Evolutionary conservation across 257 asterid genomes (phyloP).

Genomic region (Voacanga thouarsii): DNA sequence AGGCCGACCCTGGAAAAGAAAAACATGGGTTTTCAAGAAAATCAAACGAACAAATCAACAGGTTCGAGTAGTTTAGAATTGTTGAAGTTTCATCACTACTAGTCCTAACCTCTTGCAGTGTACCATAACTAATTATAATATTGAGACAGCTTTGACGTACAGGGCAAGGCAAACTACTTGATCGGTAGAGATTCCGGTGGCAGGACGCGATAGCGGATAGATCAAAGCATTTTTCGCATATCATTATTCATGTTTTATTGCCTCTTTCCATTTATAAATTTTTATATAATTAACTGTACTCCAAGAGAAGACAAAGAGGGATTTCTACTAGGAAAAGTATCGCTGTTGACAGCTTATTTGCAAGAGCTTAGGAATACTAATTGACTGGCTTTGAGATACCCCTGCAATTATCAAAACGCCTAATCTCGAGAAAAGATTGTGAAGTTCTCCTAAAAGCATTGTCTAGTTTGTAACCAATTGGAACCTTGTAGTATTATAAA

Average conservation of each 20-base stretch:
- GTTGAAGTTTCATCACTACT: background rate
- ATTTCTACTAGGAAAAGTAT: background rate
- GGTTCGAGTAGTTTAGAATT: background rate
- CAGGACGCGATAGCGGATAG: constrained; percentile 24
- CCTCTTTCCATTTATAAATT: constrained; percentile 11
- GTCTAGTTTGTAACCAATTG: too few species aligned
- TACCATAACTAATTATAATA: background rate
- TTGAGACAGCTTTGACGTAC: constrained; percentile 24
- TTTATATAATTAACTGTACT: background rate
- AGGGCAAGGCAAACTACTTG: constrained; percentile 1
- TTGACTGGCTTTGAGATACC: background rate
- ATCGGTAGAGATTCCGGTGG: constrained; percentile 3
- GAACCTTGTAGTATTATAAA: too few species aligned
- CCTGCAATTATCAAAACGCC: background rate
- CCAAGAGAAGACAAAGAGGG: constrained; percentile 27
- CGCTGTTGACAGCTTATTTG: constrained; percentile 41
- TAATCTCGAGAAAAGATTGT: too few species aligned
- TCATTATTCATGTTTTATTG: background rate
- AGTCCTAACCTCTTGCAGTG: background rate
- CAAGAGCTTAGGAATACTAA: background rate
- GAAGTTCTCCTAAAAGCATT: too few species aligned
- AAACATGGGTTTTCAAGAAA: background rate
- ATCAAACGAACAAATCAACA: background rate
- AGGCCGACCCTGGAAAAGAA: too few species aligned
- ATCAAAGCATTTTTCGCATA: constrained; percentile 9